Evolutionary conservation across 2,329 filamentous ascomycete genomes (phyloP).

Genomic region (Stromatinia cepivora): DNA sequence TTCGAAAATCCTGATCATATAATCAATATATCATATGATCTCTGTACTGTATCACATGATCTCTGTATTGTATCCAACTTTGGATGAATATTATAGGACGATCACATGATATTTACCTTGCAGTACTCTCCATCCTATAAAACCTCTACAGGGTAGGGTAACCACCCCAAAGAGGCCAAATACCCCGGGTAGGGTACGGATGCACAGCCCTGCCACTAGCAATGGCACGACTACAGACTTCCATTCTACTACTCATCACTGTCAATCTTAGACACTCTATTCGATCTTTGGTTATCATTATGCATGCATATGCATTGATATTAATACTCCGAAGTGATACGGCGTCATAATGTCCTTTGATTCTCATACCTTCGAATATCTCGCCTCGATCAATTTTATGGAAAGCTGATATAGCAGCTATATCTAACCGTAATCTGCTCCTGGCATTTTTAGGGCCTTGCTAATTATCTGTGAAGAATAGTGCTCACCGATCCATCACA

Average conservation of each 20-base stretch:
- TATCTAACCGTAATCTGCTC: slow-evolving; percentile 22
- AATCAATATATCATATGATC: too few relatives aligned
- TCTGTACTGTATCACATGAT: too few relatives aligned
- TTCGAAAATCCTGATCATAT: too few relatives aligned
- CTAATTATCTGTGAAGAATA: not conserved
- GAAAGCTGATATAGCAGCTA: slow-evolving; percentile 26
- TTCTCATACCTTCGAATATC: slow-evolving; percentile 25
- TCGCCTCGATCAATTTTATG: slow-evolving; percentile 27
- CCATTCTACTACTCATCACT: not conserved
- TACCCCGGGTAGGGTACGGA: too few relatives aligned
- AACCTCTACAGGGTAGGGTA: too few relatives aligned
- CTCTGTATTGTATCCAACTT: too few relatives aligned
- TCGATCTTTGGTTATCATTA: slow-evolving; percentile 15
- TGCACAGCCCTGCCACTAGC: too few relatives aligned
- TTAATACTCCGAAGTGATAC: slow-evolving; percentile 24
- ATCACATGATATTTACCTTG: too few relatives aligned
- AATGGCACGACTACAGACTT: not conserved
- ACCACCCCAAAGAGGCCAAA: too few relatives aligned
- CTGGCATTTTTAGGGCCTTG: not conserved
- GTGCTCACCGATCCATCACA: slow-evolving; percentile 6
- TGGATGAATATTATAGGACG: too few relatives aligned
- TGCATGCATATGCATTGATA: slow-evolving; percentile 22
- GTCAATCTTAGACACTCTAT: not conserved
- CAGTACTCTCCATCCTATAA: too few relatives aligned
- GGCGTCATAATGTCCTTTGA: slow-evolving; percentile 26